These are phyloP conservation scores for Chaetomium cochliodes DNA, from an alignment of 495 filamentous ascomycete species.

Conservation along the genomic window DNA sequence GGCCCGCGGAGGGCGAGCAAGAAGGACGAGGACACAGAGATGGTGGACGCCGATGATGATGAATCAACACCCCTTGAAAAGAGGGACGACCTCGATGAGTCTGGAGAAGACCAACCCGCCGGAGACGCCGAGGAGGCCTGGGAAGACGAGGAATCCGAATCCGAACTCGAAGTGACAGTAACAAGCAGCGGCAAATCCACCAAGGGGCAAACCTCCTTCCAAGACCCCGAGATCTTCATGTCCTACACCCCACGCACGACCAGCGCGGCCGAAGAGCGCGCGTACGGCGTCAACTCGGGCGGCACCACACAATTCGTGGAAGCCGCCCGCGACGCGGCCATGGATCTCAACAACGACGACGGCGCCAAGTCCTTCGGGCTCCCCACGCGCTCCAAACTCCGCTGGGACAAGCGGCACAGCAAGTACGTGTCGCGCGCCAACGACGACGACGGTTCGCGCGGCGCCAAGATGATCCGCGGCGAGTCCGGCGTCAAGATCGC, in stretches of 20 bases:
- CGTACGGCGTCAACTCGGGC: constrained; percentile 87
- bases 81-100: constrained; percentile 28
- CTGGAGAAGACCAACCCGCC: constrained; percentile 46
- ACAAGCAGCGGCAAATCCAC: constrained; percentile 58
- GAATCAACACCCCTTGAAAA: constrained; percentile 22
- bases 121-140: constrained; percentile 39
- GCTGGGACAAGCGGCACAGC: constrained; percentile 95
- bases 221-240: constrained; percentile 93
- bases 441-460: constrained; percentile 90
- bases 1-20: constrained; percentile 43
- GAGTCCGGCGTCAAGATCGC: constrained; percentile 96
- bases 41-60: constrained; percentile 46
- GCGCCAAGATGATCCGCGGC: constrained; percentile 77
- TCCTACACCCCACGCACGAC: constrained; percentile 77
- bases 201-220: constrained; percentile 54
- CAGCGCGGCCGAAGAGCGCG: constrained; percentile 80
- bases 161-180: constrained; percentile 81
- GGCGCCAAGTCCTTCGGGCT: constrained; percentile 71
- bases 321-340: constrained; percentile 75
- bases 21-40: constrained; percentile 35
- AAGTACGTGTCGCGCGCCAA: constrained; percentile 90
- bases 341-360: constrained; percentile 89
- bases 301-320: constrained; percentile 71
- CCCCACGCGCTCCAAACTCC: constrained; percentile 67
- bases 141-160: constrained; percentile 66